Base-by-base conservation (phyloP, 768 basidiomycete genomes). In the Galerina sulciceps region DNA sequence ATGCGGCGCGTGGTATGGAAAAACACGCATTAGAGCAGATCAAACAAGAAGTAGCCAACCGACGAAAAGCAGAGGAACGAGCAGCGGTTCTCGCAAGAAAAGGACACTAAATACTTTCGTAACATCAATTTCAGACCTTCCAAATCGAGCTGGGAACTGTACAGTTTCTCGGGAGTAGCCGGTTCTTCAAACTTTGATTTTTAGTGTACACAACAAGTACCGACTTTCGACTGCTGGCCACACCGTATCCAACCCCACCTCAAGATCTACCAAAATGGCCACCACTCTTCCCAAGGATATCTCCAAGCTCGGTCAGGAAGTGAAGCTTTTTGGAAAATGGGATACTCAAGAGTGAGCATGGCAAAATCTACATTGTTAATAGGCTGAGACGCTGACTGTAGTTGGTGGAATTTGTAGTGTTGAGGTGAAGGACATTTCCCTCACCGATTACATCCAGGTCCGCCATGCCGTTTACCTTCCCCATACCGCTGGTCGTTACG, bases 281-380 rank as follows among this genome's bases (percentile, higher is more conserved):
- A 85, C 86, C 66, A 88, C 91, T 42, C 90, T 94, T 61, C 92
- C 92, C 51, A 91, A 79, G 78, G 91, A 93, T 56, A 82, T 94
- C 71, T 89, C 91, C 61, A 91, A 78, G 75, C 80, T 93, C 67
- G 91, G 88, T 63, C 84, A 84, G 75, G 92, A 93, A 67, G 86
- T 99, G 72, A 97, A 96, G 80, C 88, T 99, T 62, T 99, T 99
- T 74, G 95, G 94, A 72, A 96, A 96, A 83, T 99, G 97, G 97
- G 96, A 98, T 57, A 91, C 94, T 63, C 89, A 94, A 73, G 95
- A 94, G 96, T 97, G 84, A 78, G 94, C 63, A 53, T 46, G 37
- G 57, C 63, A 34, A 40, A 57, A 51, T 58, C 48, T 55, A 1
- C 47, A 38, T 84, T 31, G 38, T 31, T 51, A 35, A 22, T 31